Conservation (phyloP, 805 yeast genomes). For the Diddensiella transvaalensis region DNA sequence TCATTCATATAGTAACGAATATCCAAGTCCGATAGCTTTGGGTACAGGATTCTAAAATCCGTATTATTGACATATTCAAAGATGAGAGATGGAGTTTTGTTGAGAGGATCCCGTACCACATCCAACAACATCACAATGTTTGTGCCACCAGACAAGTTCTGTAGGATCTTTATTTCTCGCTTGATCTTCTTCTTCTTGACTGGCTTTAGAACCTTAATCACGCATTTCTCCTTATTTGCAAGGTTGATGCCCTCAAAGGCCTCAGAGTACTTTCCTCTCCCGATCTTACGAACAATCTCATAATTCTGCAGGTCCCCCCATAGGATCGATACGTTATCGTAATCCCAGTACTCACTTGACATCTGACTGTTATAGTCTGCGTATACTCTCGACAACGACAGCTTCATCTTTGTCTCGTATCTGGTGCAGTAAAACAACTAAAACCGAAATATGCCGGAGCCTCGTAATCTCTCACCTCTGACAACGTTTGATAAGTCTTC, state of each 20-base stretch:
- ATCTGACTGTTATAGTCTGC: slow-evolving; percentile 66
- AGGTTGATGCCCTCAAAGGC: slow-evolving; percentile 83
- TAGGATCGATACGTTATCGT: slow-evolving; percentile 45
- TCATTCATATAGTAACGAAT: slow-evolving; percentile 80
- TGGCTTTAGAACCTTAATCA: slow-evolving; percentile 87
- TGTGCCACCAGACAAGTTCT: slow-evolving; percentile 81
- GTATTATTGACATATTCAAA: slow-evolving; percentile 82
- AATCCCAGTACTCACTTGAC: slow-evolving; percentile 81
- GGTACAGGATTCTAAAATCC: slow-evolving; percentile 77
- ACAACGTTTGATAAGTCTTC: too few relatives aligned
- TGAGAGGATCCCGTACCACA: slow-evolving; percentile 72
- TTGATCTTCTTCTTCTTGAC: slow-evolving; percentile 88
- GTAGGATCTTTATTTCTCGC: slow-evolving; percentile 82
- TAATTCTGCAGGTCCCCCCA: slow-evolving; percentile 62
- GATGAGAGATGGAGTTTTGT: slow-evolving; percentile 80
- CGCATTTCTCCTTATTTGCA: slow-evolving; percentile 59
- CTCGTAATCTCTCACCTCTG: too few relatives aligned
- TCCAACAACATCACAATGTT: slow-evolving; percentile 75
- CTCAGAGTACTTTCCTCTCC: slow-evolving; percentile 94
- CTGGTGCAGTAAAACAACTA: too few relatives aligned
- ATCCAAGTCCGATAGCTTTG: slow-evolving; percentile 70
- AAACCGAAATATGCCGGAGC: too few relatives aligned
- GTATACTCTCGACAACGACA: slow-evolving; percentile 59
- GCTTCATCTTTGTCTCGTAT: slow-evolving; percentile 13
- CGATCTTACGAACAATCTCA: slow-evolving; percentile 80